phyloP scores from a whole-genome alignment of 2,329 filamentous ascomycete species.

The Trichocomaceae sp. region DNA sequence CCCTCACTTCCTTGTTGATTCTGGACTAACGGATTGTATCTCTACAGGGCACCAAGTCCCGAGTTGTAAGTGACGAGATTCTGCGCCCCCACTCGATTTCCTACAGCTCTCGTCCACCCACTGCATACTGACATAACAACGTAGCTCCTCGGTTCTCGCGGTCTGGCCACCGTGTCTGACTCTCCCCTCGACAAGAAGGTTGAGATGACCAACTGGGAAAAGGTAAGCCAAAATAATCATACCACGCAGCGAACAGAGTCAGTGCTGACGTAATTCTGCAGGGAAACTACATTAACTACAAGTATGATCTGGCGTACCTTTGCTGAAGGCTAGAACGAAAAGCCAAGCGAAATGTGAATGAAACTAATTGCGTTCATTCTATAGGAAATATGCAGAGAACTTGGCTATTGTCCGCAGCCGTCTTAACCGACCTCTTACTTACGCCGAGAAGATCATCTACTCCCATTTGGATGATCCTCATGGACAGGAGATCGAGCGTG shows the following conservation, averaged over 20 bases:
- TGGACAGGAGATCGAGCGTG: slow-evolving; percentile 91
- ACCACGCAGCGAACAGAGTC: neutral
- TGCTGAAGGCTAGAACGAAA: neutral
- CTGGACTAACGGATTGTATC: slow-evolving; percentile 6
- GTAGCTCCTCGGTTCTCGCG: slow-evolving; percentile 58
- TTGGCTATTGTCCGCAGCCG: slow-evolving; percentile 80
- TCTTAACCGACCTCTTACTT: slow-evolving; percentile 88
- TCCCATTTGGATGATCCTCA: slow-evolving; percentile 97
- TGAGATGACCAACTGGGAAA: slow-evolving; percentile 95
- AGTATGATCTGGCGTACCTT: slow-evolving; percentile 36
- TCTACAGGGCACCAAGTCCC: slow-evolving; percentile 39
- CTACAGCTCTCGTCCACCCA: neutral
- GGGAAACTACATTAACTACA: slow-evolving; percentile 96
- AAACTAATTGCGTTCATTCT: slow-evolving; percentile 3
- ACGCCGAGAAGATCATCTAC: slow-evolving; percentile 98
- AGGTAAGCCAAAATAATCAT: slow-evolving; percentile 39
- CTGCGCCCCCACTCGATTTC: slow-evolving; percentile 1
- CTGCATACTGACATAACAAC: slow-evolving; percentile 20
- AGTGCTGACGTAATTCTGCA: slow-evolving; percentile 26
- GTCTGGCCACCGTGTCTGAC: slow-evolving; percentile 79
- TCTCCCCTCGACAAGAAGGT: slow-evolving; percentile 90
- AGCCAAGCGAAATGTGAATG: neutral
- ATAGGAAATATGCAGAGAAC: slow-evolving; percentile 97
- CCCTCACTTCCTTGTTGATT: neutral
- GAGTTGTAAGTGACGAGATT: slow-evolving; percentile 34